Conservation (phyloP, 2,329 filamentous ascomycete species). For the Scedosporium aurantiacum region DNA sequence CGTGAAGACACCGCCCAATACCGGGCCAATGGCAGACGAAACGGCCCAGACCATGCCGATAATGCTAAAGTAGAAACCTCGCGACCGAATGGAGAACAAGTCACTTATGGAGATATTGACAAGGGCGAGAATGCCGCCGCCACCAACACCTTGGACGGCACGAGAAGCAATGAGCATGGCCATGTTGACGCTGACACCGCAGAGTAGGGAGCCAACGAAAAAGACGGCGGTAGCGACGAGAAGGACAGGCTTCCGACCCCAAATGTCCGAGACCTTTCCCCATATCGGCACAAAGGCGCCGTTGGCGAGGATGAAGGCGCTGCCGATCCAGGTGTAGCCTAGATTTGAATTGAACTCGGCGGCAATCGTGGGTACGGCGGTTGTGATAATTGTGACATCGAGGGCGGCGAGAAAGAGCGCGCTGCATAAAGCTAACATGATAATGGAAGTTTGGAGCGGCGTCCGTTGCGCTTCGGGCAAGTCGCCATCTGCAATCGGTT, state of each 20-base stretch:
- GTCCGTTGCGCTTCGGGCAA: slow-evolving; percentile 24
- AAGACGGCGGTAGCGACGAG: slow-evolving; percentile 40
- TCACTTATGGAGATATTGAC: slow-evolving; percentile 50
- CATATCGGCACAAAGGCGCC: slow-evolving; percentile 58
- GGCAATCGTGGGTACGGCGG: slow-evolving; percentile 55
- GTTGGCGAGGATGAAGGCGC: slow-evolving; percentile 60
- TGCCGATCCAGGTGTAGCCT: slow-evolving; percentile 71
- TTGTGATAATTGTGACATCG: slow-evolving; percentile 53
- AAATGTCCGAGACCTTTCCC: slow-evolving; percentile 52
- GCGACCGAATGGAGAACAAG: slow-evolving; percentile 38
- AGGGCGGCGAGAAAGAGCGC: slow-evolving; percentile 43
- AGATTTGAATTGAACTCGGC: slow-evolving; percentile 51
- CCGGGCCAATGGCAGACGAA: slow-evolving; percentile 52
- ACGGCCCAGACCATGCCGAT: slow-evolving; percentile 52
- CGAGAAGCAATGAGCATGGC: slow-evolving; percentile 42
- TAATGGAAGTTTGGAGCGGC: slow-evolving; percentile 24
- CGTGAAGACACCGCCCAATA: slow-evolving; percentile 60
- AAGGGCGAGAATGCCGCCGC: slow-evolving; percentile 46
- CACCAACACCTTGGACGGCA: slow-evolving; percentile 46
- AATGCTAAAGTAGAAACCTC: slow-evolving; percentile 41
- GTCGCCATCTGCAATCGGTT: background rate
- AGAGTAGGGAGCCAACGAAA: slow-evolving; percentile 42
- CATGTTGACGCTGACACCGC: slow-evolving; percentile 37
- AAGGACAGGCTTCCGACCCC: slow-evolving; percentile 44
- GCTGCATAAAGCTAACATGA: slow-evolving; percentile 30